Percentiles rank a stretch among this genome's conserved stretches.
phyloP scores from a whole-genome alignment of 2,329 filamentous ascomycete species.

The Ceratocystis huliohia region DNA sequence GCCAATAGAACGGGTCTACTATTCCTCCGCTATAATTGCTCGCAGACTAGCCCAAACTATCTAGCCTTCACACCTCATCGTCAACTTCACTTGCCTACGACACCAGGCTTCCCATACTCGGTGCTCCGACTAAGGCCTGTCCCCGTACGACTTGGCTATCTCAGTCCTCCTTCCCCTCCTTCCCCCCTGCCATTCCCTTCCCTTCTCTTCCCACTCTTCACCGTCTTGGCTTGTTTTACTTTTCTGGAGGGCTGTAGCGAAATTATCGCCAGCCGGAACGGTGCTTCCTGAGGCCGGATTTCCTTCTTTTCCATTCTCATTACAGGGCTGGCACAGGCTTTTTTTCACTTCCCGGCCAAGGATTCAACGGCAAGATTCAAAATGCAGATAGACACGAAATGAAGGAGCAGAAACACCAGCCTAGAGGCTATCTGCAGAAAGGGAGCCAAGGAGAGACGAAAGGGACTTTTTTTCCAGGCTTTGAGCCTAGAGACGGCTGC shows the following conservation, averaged over 20 bases:
- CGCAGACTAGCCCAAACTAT: too few relatives aligned
- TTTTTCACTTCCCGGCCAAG: not conserved
- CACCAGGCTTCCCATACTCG: too few relatives aligned
- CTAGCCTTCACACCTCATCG: too few relatives aligned
- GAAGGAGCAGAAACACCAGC: not conserved
- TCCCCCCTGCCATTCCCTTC: not conserved
- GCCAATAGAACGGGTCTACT: too few relatives aligned
- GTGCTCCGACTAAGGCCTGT: too few relatives aligned
- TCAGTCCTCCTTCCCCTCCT: not conserved
- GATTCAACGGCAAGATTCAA: too few relatives aligned
- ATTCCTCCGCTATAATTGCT: too few relatives aligned
- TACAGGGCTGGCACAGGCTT: not conserved
- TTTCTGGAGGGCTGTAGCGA: constrained; percentile 2
- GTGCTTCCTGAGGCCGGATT: not conserved
- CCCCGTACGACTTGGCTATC: too few relatives aligned
- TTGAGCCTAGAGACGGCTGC: too few relatives aligned
- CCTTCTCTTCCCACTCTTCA: not conserved
- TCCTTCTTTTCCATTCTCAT: too few relatives aligned
- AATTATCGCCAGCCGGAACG: not conserved
- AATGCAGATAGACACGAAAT: not conserved
- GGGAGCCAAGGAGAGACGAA: not conserved
- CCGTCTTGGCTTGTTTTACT: constrained; percentile 1
- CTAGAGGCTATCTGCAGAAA: not conserved
- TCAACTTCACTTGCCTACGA: too few relatives aligned
- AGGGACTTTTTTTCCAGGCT: too few relatives aligned